phyloP scores from a whole-genome alignment of 495 filamentous ascomycete genomes.

The Terfezia claveryi region DNA sequence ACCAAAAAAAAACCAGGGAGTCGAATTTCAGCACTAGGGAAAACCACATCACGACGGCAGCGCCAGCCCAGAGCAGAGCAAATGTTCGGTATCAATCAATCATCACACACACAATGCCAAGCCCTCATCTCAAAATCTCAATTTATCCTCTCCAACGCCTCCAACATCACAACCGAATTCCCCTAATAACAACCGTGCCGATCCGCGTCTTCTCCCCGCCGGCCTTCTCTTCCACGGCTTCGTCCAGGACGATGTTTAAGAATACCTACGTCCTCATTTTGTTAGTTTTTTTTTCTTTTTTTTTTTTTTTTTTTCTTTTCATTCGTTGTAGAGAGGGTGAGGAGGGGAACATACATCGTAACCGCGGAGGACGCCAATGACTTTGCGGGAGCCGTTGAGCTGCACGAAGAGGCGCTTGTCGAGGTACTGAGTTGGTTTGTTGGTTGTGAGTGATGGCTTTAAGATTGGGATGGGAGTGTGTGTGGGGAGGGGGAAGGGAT shows the following conservation, averaged over 20 bases:
- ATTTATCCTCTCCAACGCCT: conserved; percentile 29
- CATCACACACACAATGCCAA: no score
- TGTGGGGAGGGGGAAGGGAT: background rate
- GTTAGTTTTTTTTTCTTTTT: background rate
- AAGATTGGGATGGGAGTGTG: background rate
- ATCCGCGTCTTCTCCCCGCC: conserved; percentile 77
- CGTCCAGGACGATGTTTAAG: conserved; percentile 93
- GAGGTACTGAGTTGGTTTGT: conserved; percentile 50
- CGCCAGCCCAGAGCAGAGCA: no score
- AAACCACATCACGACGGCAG: no score
- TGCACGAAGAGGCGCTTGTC: conserved; percentile 97
- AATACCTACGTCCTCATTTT: conserved; percentile 46
- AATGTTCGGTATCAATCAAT: no score
- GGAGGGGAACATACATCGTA: conserved; percentile 56
- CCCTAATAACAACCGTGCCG: conserved; percentile 89
- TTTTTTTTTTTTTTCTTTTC: no score
- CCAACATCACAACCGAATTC: conserved; percentile 90
- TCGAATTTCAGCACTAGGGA: no score
- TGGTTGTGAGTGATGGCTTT: background rate
- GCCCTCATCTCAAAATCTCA: background rate
- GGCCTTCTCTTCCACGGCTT: conserved; percentile 87
- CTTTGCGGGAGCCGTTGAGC: conserved; percentile 90
- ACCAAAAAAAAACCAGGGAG: no score
- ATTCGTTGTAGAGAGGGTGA: background rate
- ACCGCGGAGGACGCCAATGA: conserved; percentile 78